Conservation (phyloP, 2,329 filamentous ascomycete species). For the Ascochyta clinopodiicola region DNA sequence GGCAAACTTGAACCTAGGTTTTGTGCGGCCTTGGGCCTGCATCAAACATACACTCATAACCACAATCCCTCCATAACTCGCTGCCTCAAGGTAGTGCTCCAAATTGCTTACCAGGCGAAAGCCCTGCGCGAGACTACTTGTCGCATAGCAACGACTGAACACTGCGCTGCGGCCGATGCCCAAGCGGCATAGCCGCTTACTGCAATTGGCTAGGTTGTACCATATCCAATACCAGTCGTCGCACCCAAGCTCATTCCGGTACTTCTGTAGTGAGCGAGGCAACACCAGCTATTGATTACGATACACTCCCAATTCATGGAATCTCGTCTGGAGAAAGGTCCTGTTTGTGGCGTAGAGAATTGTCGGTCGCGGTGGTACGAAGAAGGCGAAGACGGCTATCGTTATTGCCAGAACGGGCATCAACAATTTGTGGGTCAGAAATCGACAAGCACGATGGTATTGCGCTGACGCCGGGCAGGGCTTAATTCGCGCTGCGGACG, state of each 20-base stretch:
- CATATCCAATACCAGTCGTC: background rate
- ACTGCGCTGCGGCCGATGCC: slow-evolving; percentile 5
- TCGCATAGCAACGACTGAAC: background rate
- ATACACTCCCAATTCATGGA: slow-evolving; percentile 13
- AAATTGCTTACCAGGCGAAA: background rate
- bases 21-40: background rate
- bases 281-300: background rate
- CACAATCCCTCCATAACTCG: background rate
- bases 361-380: slow-evolving; percentile 72
- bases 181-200: background rate
- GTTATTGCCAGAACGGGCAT: slow-evolving; percentile 83
- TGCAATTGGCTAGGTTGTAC: slow-evolving; percentile 3
- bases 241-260: background rate
- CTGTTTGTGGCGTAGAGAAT: slow-evolving; percentile 61
- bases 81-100: background rate
- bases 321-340: slow-evolving; percentile 31
- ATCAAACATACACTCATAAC: background rate
- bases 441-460: background rate
- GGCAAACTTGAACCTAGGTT: slow-evolving; percentile 17
- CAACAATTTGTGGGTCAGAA: slow-evolving; percentile 69
- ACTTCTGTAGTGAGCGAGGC: background rate
- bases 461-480: slow-evolving; percentile 27
- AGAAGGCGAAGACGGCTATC: slow-evolving; percentile 76
- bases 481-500: slow-evolving; percentile 57
- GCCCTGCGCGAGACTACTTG: background rate